Percentiles rank a stretch among this genome's conserved stretches.
Conservation (phyloP, 2,329 filamentous ascomycete genomes). For the Diplodia corticola region DNA sequence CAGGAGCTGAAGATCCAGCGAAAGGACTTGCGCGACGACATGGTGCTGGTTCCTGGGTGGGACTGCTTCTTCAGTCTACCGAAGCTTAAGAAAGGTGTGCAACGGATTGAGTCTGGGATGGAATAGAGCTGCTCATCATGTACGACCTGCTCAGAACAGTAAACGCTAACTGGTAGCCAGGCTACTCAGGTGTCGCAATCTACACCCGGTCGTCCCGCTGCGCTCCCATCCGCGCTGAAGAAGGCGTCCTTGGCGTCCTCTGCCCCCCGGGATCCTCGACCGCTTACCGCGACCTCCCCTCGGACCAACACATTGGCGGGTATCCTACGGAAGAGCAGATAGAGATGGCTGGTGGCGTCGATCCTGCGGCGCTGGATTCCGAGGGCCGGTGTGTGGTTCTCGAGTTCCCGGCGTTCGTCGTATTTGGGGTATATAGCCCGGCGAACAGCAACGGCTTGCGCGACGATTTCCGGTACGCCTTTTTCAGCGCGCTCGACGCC, state of each 20-base stretch:
- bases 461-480: constrained; percentile 78
- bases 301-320: constrained; percentile 78
- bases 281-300: constrained; percentile 72
- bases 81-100: constrained; percentile 82
- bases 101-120: neutral
- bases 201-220: constrained; percentile 89
- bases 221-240: constrained; percentile 84
- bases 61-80: constrained; percentile 95
- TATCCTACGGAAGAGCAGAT: constrained; percentile 76
- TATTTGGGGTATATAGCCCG: constrained; percentile 90
- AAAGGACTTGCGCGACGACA: constrained; percentile 89
- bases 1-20: constrained; percentile 96
- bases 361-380: constrained; percentile 75
- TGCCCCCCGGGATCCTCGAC: constrained; percentile 64
- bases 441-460: constrained; percentile 83
- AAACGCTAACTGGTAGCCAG: constrained; percentile 48
- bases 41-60: constrained; percentile 93
- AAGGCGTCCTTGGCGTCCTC: constrained; percentile 85
- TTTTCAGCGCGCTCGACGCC: constrained; percentile 76
- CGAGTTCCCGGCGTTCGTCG: constrained; percentile 92
- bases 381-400: constrained; percentile 90
- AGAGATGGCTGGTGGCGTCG: constrained; percentile 56
- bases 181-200: constrained; percentile 93
- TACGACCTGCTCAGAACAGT: neutral
- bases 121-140: neutral